Conservation (phyloP, 805 yeast genomes). For the Lachancea thermotolerans region DNA sequence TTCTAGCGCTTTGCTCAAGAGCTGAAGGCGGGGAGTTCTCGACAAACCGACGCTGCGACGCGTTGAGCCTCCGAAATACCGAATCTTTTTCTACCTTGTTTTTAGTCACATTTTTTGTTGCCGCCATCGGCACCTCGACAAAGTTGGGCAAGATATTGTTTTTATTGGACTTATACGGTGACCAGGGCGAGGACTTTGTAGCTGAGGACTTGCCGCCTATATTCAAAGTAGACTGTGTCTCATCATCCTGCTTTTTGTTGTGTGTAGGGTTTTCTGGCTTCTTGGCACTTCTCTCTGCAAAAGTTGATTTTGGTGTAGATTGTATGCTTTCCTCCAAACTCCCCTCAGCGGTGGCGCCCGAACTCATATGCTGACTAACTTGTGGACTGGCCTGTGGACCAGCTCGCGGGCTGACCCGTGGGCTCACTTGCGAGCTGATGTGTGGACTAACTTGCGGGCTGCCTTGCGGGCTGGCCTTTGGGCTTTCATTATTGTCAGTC, state of each 20-base stretch:
- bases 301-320: background rate
- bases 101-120: background rate
- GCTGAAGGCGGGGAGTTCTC: no score
- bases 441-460: background rate
- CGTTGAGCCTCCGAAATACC: no score
- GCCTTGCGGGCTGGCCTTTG: background rate
- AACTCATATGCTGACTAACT: background rate
- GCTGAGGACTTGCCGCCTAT: no score
- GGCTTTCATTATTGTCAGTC: background rate
- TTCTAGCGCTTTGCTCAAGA: no score
- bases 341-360: background rate
- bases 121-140: background rate
- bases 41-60: no score
- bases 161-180: constrained; percentile 24
- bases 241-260: background rate
- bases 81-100: background rate
- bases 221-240: no score
- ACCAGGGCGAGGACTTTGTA: constrained; percentile 21
- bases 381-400: background rate
- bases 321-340: background rate
- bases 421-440: background rate
- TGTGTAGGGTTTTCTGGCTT: background rate
- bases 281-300: background rate
- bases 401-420: background rate
- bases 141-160: background rate